These are phyloP conservation scores for Sporothrix humicola DNA, from an alignment of 2,329 filamentous ascomycete genomes.

Conservation along the genomic window DNA sequence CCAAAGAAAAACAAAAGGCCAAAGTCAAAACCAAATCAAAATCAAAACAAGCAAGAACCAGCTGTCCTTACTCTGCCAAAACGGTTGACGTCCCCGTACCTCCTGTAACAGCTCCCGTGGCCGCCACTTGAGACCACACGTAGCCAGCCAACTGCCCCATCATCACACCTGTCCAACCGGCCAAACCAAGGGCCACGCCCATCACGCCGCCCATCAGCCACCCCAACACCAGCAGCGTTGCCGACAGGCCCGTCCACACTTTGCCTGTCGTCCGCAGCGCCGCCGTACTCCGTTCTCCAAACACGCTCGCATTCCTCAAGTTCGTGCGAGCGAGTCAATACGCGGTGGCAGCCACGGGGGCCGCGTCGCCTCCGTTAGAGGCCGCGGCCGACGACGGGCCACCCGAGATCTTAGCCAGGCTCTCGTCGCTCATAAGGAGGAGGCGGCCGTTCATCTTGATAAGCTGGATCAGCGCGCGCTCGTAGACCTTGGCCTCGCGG, in stretches of 20 bases:
- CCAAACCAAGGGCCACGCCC: slow-evolving; percentile 30
- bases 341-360: slow-evolving; percentile 13
- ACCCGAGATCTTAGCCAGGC: slow-evolving; percentile 8
- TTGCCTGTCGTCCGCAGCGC: slow-evolving; percentile 25
- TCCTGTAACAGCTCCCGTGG: background rate
- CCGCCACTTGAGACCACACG: slow-evolving; percentile 23
- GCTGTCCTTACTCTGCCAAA: background rate
- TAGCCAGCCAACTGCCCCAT: slow-evolving; percentile 26
- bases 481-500: slow-evolving; percentile 66
- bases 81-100: background rate
- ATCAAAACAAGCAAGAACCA: background rate
- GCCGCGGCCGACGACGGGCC: background rate
- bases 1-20: background rate
- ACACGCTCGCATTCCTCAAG: background rate
- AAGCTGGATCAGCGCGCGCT: slow-evolving; percentile 65
- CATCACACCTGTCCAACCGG: slow-evolving; percentile 31
- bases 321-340: slow-evolving; percentile 33
- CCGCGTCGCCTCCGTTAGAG: slow-evolving; percentile 13
- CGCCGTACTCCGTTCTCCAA: background rate
- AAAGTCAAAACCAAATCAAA: background rate
- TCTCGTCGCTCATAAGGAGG: slow-evolving; percentile 45
- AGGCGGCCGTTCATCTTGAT: slow-evolving; percentile 65
- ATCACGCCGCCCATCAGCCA: slow-evolving; percentile 32
- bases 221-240: slow-evolving; percentile 33
- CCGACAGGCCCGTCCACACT: slow-evolving; percentile 32